These are phyloP conservation scores for Annulohypoxylon bovei DNA, from an alignment of 495 filamentous ascomycete species.

Conservation along the genomic window DNA sequence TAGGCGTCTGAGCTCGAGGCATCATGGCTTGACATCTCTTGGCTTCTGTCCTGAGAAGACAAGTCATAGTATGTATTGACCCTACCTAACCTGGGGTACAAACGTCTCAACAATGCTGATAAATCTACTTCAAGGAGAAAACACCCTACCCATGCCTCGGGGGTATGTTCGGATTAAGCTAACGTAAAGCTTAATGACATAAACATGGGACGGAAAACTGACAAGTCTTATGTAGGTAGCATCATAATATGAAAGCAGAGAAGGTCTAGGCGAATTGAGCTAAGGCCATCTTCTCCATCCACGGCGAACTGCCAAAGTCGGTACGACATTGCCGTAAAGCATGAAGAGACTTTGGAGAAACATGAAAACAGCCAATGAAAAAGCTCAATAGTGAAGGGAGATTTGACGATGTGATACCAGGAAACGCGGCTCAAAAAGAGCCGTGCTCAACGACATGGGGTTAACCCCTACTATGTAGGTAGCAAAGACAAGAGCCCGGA, in stretches of 20 bases:
- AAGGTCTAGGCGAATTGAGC: constrained; percentile 25
- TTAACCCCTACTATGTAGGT: too few relatives aligned
- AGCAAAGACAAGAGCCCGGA: constrained; percentile 15
- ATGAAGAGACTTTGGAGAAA: constrained; percentile 12
- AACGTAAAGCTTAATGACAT: constrained; percentile 4
- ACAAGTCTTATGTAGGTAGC: background rate
- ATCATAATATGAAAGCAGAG: constrained; percentile 7
- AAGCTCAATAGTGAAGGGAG: background rate
- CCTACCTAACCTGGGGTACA: background rate
- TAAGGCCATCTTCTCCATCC: background rate
- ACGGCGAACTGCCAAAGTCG: constrained; percentile 5
- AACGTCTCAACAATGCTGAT: background rate
- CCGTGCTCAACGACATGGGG: constrained; percentile 26
- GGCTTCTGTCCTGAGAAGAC: constrained; percentile 16
- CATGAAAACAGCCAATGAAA: constrained; percentile 20
- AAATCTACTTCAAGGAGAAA: background rate
- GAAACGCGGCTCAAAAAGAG: constrained; percentile 38
- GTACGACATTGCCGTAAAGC: constrained; percentile 12
- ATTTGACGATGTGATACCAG: constrained; percentile 37
- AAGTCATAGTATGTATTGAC: background rate
- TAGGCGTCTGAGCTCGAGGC: constrained; percentile 21
- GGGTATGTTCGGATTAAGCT: background rate
- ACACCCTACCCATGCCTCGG: constrained; percentile 26
- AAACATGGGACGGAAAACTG: constrained; percentile 17
- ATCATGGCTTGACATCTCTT: constrained; percentile 32